Evolutionary conservation across 2,329 filamentous ascomycete genomes (phyloP), one percentile per base, ranked within the genome.

Genomic region (Drechslera avenae): DNA sequence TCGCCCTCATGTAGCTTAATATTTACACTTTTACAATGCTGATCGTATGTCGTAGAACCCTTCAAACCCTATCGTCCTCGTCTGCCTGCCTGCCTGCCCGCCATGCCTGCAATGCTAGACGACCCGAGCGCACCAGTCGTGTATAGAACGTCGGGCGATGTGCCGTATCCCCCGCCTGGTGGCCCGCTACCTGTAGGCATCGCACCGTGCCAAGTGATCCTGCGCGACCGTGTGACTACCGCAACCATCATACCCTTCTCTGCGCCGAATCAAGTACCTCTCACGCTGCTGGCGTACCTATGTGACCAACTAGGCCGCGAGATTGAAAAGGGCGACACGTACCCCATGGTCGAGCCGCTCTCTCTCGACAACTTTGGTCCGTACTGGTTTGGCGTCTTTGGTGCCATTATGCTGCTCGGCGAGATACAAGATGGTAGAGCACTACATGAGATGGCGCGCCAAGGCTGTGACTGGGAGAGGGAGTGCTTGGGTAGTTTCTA

Each of bases 341-440:
- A 96, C 73, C 90, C 91, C 17, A 93, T 95, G 88, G 84, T 87
- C 63, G 86, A 92, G 44, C 79, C 86, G 14, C 84, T 96, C 74
- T 79, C 86, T 4, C 77, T 87, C n/a, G 85, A 89, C 16, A 83
- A 82, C 56, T 96, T 96, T 68, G 86, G 86, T 8, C 79, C 83
- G 45, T 94, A 95, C 76, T 96, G 91, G 91, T 93, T 96, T 72
- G 88, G 90, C 66, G 91, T 91, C 73, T 96, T 96, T 68, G 90
- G 85, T 39, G 90, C 89, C 40, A 85, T 96, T 70, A 94, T 96
- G 90, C 79, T 96, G 17, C 79, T 94, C 34, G 91, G 91, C 49
- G 85, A 87, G 64, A 85, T 93, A 10, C 60, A 65, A 14, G 64
- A 67, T 50, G 82, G 84, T 43, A 81, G 80, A 49, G 85, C 78